These are phyloP conservation scores for Epichloe festucae DNA, from an alignment of 2,329 filamentous ascomycete genomes.

Conservation along the genomic window DNA sequence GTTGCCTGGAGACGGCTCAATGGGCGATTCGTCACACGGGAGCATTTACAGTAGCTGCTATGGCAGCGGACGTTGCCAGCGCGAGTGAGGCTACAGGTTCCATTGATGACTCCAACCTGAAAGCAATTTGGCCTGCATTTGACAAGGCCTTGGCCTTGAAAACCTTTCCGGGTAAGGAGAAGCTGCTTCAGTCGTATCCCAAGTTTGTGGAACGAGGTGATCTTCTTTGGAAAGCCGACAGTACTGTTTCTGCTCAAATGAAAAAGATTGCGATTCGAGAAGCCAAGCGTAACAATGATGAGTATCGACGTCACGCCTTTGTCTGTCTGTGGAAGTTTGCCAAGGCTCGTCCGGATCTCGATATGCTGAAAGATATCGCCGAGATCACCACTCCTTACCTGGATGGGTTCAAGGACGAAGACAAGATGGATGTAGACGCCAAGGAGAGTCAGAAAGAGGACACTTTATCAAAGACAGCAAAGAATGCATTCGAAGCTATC, in stretches of 20 bases:
- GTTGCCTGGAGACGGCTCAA: slow-evolving; percentile 62
- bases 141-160: slow-evolving; percentile 76
- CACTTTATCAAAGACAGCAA: slow-evolving; percentile 28
- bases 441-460: slow-evolving; percentile 33
- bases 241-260: slow-evolving; percentile 46
- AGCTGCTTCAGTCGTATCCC: slow-evolving; percentile 66
- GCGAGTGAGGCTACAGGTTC: slow-evolving; percentile 43
- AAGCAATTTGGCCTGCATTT: slow-evolving; percentile 66
- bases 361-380: slow-evolving; percentile 55
- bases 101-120: slow-evolving; percentile 46
- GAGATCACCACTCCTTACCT: slow-evolving; percentile 51
- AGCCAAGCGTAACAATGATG: slow-evolving; percentile 81
- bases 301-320: slow-evolving; percentile 67
- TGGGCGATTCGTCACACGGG: slow-evolving; percentile 88
- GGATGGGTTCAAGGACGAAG: slow-evolving; percentile 42
- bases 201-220: slow-evolving; percentile 58
- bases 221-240: slow-evolving; percentile 41
- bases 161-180: slow-evolving; percentile 87
- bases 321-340: slow-evolving; percentile 59
- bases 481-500: slow-evolving; percentile 37
- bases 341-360: slow-evolving; percentile 52
- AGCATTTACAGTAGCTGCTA: slow-evolving; percentile 66
- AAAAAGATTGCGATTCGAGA: slow-evolving; percentile 75
- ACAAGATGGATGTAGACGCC: slow-evolving; percentile 58
- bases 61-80: slow-evolving; percentile 50